A percentile compares a stretch with the other conserved stretches of the same genome.
Conservation (phyloP, 2,329 filamentous ascomycete species). For the Cladosporium colombiae region DNA sequence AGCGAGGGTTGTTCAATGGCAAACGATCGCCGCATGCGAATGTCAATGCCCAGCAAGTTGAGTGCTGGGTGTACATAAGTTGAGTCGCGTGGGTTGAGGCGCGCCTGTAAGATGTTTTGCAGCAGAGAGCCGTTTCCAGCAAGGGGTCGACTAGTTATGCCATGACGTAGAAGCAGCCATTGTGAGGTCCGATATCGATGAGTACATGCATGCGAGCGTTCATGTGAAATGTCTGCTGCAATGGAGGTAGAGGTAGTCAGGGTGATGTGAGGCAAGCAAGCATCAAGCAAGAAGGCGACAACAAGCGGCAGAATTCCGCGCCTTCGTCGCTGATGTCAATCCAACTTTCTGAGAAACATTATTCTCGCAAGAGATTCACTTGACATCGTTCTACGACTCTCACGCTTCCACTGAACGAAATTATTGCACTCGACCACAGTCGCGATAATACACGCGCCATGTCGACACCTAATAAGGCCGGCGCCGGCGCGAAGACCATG, state of each 20-base stretch:
- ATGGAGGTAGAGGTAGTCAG: not conserved
- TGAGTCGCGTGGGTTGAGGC: not conserved
- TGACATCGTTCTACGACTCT: not conserved
- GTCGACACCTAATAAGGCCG: conserved; percentile 51
- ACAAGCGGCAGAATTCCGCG: conserved; percentile 1
- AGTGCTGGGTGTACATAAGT: not conserved
- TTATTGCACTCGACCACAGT: not conserved
- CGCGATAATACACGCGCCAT: conserved; percentile 16
- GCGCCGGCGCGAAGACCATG: conserved; percentile 64
- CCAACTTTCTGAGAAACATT: conserved; percentile 8
- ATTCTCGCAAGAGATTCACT: conserved; percentile 4
- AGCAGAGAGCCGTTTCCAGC: not conserved
- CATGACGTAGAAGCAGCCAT: not conserved
- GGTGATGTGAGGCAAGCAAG: not conserved
- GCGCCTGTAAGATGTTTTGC: not conserved
- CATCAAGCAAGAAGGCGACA: not conserved
- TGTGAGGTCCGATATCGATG: not conserved
- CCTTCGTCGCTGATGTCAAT: conserved; percentile 7
- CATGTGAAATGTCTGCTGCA: not conserved
- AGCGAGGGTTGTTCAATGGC: not conserved
- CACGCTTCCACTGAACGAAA: not conserved
- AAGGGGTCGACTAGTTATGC: not conserved
- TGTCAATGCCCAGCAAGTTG: not conserved
- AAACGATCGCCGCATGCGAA: not conserved
- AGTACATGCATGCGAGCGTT: not conserved